A percentile compares a stretch with the other conserved stretches of the same genome.
Evolutionary conservation across 1,284 basidiomycete genomes (phyloP).

Genomic region (Apiotrichum sp.): DNA sequence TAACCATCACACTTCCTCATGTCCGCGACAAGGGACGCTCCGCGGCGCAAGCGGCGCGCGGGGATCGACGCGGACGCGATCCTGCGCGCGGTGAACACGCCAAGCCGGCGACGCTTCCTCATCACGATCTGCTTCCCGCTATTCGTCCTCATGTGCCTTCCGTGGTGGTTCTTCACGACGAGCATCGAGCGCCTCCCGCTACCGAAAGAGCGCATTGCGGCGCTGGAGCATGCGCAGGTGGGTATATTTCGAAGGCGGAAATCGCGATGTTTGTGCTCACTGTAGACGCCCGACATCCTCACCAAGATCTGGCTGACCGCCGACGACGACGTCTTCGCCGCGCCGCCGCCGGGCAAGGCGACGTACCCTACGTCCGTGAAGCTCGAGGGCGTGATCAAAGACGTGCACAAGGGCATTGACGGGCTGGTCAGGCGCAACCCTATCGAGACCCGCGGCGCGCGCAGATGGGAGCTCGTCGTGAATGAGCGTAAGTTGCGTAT

Average conservation of each 20-base stretch:
- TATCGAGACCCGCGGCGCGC: constrained; percentile 12
- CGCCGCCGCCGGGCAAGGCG: constrained; percentile 22
- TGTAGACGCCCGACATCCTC: constrained; percentile 16
- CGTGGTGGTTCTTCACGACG: constrained; percentile 84
- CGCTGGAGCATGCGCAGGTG: constrained; percentile 24
- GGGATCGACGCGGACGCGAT: background rate
- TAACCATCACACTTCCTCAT: too few relatives aligned
- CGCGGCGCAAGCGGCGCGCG: background rate
- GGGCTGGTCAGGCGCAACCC: constrained; percentile 22
- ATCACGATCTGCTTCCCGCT: constrained; percentile 64
- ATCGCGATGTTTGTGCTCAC: background rate
- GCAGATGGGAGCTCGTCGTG: constrained; percentile 25
- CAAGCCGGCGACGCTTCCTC: constrained; percentile 19
- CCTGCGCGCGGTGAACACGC: constrained; percentile 22
- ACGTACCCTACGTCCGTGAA: constrained; percentile 19
- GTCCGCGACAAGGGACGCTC: too few relatives aligned
- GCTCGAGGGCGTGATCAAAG: constrained; percentile 19
- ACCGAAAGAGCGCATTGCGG: constrained; percentile 58
- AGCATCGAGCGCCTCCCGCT: constrained; percentile 72
- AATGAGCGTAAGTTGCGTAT: constrained; percentile 10
- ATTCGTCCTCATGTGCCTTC: constrained; percentile 64
- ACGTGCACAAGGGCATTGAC: constrained; percentile 32
- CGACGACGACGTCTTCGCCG: constrained; percentile 27
- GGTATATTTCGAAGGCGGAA: background rate
- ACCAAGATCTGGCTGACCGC: constrained; percentile 35